phyloP scores from a whole-genome alignment of 208 protist species.

The Wallacemonas sp. region DNA sequence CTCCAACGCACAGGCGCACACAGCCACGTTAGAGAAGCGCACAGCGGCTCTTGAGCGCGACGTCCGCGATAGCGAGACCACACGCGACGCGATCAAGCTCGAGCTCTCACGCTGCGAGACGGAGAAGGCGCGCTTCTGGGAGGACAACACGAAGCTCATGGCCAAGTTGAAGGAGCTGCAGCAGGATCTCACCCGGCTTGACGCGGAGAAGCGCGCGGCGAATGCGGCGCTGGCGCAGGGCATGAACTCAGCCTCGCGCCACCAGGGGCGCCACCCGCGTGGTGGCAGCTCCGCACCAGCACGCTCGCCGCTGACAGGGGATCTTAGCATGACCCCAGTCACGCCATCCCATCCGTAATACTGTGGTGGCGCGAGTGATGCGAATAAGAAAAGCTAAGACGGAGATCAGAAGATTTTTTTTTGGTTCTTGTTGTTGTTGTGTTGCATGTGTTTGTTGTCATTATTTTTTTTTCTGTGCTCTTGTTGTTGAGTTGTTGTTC shows the following conservation, averaged over 20 bases:
- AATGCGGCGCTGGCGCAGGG: constrained; percentile 61
- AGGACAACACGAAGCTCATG: constrained; percentile 67
- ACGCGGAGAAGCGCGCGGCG: constrained; percentile 61
- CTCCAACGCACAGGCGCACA: constrained; percentile 17
- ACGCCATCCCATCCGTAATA: constrained; percentile 10
- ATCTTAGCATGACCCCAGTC: constrained; percentile 16
- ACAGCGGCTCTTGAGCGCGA: constrained; percentile 20
- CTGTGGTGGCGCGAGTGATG: background rate
- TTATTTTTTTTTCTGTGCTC: background rate
- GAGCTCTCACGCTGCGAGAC: constrained; percentile 21
- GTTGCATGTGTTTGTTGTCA: constrained; percentile 10
- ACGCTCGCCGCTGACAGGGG: constrained; percentile 15
- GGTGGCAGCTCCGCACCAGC: background rate
- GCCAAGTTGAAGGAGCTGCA: constrained; percentile 50
- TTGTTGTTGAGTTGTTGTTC: no score
- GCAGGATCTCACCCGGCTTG: constrained; percentile 53
- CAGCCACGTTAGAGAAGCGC: constrained; percentile 20
- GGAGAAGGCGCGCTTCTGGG: constrained; percentile 43
- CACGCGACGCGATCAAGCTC: constrained; percentile 20
- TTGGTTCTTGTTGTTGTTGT: background rate
- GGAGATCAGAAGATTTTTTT: no score
- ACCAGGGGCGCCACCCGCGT: background rate
- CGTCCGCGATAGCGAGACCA: constrained; percentile 22
- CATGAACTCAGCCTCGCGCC: constrained; percentile 24
- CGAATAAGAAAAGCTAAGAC: background rate